Conservation (phyloP, 2,329 filamentous ascomycete genomes). For the Penicillium sp. region DNA sequence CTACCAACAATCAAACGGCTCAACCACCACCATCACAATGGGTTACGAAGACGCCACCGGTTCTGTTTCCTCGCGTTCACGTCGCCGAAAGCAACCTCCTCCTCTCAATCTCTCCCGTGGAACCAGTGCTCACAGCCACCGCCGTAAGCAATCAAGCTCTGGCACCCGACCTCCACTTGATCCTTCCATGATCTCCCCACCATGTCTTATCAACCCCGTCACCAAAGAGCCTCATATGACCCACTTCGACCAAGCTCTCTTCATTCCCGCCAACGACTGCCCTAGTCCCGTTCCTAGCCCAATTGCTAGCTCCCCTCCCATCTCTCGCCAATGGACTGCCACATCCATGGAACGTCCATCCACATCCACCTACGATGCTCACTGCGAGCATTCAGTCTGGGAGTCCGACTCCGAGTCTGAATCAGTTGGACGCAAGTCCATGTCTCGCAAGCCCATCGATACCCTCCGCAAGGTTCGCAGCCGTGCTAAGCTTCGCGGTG, state of each 20-base stretch:
- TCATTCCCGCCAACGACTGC: slow-evolving; percentile 41
- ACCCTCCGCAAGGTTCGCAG: slow-evolving; percentile 44
- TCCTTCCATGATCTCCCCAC: slow-evolving; percentile 42
- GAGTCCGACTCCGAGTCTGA: slow-evolving; percentile 44
- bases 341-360: slow-evolving; percentile 35
- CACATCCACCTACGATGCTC: slow-evolving; percentile 35
- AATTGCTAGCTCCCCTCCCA: slow-evolving; percentile 31
- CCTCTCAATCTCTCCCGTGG: slow-evolving; percentile 31
- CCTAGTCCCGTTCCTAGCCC: slow-evolving; percentile 41
- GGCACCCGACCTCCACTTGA: slow-evolving; percentile 34
- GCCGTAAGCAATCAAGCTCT: slow-evolving; percentile 28
- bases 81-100: slow-evolving; percentile 35
- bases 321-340: slow-evolving; percentile 31
- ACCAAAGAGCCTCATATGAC: slow-evolving; percentile 42
- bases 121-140: slow-evolving; percentile 19
- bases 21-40: slow-evolving; percentile 36
- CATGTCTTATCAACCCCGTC: slow-evolving; percentile 40
- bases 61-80: slow-evolving; percentile 31
- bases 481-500: slow-evolving; percentile 40
- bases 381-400: slow-evolving; percentile 43
- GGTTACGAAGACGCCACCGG: slow-evolving; percentile 23
- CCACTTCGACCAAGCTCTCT: slow-evolving; percentile 43
- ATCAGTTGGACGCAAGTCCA: slow-evolving; percentile 35
- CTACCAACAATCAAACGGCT: slow-evolving; percentile 23
- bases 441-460: slow-evolving; percentile 41